Base-by-base conservation (phyloP, 495 filamentous ascomycete species). In the Chaetomidium leptoderma region DNA sequence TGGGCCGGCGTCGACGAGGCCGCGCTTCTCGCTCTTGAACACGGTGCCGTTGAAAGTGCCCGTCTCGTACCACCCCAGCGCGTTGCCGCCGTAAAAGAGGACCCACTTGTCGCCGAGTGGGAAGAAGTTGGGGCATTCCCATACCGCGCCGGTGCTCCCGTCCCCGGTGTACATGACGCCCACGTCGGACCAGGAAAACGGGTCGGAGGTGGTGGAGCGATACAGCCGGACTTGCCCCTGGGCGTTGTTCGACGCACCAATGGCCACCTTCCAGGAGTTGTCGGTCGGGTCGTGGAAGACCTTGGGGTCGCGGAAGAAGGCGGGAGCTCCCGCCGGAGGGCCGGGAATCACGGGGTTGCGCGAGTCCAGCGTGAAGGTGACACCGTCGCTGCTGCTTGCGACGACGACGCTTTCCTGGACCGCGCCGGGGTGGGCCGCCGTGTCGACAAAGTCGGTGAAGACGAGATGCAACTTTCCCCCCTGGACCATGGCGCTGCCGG, bases 81-180 rank as follows among this genome's bases (percentile, higher is more conserved):
- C 32, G 30, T 50, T 50, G 13, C 30, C 30, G 14, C 47, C 47
- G 14, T 50, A 50, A 36, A 50, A 50, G 47, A 50, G 47, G 17
- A 50, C 47, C 47, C 47, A 50, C 17, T 50, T 50, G 29, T 50
- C 17, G 47, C 30, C 47, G 17, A 50, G 7, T 17, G 47, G 47
- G 32, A 50, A 36, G 47, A 50, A 36, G 47, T 50, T 50, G 47
- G 47, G 47, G 47, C 45, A 50, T 50, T 50, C 47, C 47, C 47
- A 50, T 3, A 30, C 13, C 30, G 17, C 17, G 3, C 32, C 47
- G 1, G 47, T 50, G 32, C 30, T 36, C 19, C 32, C 47, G 3
- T 50, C 47, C 3, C 47, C 47, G 9, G 47, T 50, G 32, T 50
- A 36, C 47, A 50, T 4, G 32, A 36, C 17, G 47, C 47, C 47